Base-by-base conservation (phyloP, 2,329 filamentous ascomycete species). In the Beauveria pseudobassiana region DNA sequence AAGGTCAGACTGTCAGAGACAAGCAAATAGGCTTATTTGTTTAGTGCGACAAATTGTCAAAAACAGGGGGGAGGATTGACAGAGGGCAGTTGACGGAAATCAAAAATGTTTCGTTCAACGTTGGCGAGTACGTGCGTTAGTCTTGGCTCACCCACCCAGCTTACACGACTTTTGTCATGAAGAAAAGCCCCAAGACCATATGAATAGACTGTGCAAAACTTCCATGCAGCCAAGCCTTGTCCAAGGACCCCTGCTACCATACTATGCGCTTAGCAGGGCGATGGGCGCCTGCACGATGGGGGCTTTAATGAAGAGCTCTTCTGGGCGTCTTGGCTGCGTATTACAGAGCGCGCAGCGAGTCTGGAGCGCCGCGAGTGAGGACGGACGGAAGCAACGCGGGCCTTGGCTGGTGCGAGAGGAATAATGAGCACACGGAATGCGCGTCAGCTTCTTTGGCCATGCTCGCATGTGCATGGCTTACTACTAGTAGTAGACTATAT, bases 211-310 rank as follows among this genome's bases (percentile, higher is more conserved):
- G 34, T 38, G 34, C 34, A 38, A 38, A 38, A 38, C 34, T 38
- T 16, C 34, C 12, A 38, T 56, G 53, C 53, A 56, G 53, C 53
- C 53, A 56, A 56, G 53, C 45, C 53, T 43, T 56, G 45, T 56
- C 42, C 22, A 46, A 34, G 52, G 24, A 43, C 52, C 52, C 52
- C 24, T 22, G n/a, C 24, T 22, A 12, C 51, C 52, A 5, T 54
- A 26, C 5, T 26, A n/a, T 46, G 24, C 45, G 45, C 45, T 48
- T 26, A 24, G 20, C 45, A 48, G 45, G 20, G 42, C 53, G 53
- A 56, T 56, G 53, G 53, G 53, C 53, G 53, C 22, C 53, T 56
- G 53, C 53, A 46, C 14, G 22, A 48, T n/a, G 28, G 12, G 34
- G 34, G 34, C 34, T 38, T 16, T 16, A 38, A 24, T 22, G 20